Evolutionary conservation across 169 alveolate genomes (phyloP).

Genomic region (Eimeria necatrix): DNA sequence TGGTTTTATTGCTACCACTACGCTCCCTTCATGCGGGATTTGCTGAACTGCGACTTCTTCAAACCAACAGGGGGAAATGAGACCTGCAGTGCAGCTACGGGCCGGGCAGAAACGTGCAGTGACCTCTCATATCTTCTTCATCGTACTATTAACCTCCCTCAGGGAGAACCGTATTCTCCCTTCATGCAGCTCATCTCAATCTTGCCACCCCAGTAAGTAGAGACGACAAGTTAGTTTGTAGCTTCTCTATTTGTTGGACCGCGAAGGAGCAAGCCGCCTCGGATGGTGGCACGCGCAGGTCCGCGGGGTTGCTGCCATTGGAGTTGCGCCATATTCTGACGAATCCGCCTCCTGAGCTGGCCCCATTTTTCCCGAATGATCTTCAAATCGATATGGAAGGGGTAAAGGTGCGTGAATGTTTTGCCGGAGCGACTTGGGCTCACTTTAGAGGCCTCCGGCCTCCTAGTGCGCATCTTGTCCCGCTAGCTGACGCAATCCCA

Average conservation of each 20-base stretch:
- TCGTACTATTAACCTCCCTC: slow-evolving; percentile 42
- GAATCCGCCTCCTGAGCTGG: slow-evolving; percentile 73
- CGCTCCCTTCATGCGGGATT: slow-evolving; percentile 98
- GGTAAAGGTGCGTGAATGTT: slow-evolving; percentile 72
- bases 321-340: slow-evolving; percentile 36
- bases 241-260: background rate
- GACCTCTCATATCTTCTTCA: slow-evolving; percentile 43
- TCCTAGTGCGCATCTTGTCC: background rate
- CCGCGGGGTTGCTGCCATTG: slow-evolving; percentile 65
- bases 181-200: slow-evolving; percentile 98
- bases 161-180: slow-evolving; percentile 96
- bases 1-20: slow-evolving; percentile 99
- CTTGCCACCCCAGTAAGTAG: slow-evolving; percentile 95
- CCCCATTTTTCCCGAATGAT: slow-evolving; percentile 75
- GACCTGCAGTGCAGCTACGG: background rate
- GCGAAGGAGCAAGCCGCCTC: background rate
- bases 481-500: too few relatives aligned
- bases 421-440: background rate
- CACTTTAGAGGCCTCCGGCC: background rate
- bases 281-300: slow-evolving; percentile 32
- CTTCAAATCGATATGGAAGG: slow-evolving; percentile 89
- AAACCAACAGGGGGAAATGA: background rate
- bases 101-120: background rate
- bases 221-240: background rate
- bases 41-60: slow-evolving; percentile 85